phyloP scores from a whole-genome alignment of 2,329 filamentous ascomycete species.

The Botrytis paeoniae region DNA sequence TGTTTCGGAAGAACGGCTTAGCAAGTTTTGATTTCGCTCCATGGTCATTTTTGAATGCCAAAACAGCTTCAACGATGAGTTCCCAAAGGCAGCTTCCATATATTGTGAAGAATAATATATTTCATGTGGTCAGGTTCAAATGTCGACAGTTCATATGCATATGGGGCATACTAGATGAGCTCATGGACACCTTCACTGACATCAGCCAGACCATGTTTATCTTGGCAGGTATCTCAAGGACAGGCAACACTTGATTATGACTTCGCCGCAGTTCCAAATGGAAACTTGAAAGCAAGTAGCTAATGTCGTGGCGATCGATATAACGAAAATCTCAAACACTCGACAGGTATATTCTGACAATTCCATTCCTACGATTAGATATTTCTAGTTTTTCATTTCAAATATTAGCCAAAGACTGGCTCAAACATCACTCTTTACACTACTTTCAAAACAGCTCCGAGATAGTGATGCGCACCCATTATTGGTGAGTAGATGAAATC shows the following conservation, averaged over 20 bases:
- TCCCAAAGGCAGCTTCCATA: neutral
- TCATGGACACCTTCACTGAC: neutral
- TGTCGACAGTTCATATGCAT: fast-evolving
- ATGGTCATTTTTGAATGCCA: neutral
- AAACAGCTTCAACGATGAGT: neutral
- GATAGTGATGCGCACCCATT: too few species aligned
- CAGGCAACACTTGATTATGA: neutral
- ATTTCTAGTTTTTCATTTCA: slow-evolving; percentile 20
- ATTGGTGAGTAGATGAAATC: too few species aligned
- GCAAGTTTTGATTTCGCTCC: fast-evolving
- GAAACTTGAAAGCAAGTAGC: neutral
- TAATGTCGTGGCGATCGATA: neutral
- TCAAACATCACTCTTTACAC: too few species aligned
- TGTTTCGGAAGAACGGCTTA: too few species aligned
- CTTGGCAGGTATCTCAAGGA: neutral
- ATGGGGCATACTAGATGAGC: neutral
- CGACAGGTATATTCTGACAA: neutral
- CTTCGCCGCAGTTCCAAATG: too few species aligned
- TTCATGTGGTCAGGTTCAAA: neutral
- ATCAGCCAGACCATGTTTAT: neutral
- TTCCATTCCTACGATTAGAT: slow-evolving; percentile 14
- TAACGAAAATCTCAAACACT: neutral
- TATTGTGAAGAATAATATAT: neutral
- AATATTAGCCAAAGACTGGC: slow-evolving; percentile 21
- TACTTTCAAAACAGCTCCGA: too few species aligned